Percentiles rank a stretch among this genome's conserved stretches.
phyloP scores from a whole-genome alignment of 2,329 filamentous ascomycete genomes.

The Setomelanomma holmii region DNA sequence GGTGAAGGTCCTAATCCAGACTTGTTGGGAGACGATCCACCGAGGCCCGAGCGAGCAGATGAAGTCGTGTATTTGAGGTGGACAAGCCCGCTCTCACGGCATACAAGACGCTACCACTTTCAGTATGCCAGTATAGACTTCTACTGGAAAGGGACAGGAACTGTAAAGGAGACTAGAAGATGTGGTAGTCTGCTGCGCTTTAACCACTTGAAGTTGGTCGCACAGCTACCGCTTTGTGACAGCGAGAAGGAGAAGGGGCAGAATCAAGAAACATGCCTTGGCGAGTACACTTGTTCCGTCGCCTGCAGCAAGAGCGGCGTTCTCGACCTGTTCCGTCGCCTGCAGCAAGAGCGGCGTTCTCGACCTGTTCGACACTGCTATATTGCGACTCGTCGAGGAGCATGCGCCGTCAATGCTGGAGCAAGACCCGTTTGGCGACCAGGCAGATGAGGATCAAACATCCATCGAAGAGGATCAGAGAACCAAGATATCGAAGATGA shows the following conservation, averaged over 20 bases:
- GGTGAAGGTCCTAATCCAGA: slow-evolving; percentile 23
- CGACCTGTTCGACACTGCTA: slow-evolving; percentile 32
- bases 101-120: slow-evolving; percentile 41
- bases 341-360: slow-evolving; percentile 34
- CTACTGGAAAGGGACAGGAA: slow-evolving; percentile 45
- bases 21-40: slow-evolving; percentile 1
- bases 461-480: background rate
- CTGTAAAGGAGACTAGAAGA: slow-evolving; percentile 25
- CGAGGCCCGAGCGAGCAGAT: slow-evolving; percentile 14
- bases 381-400: slow-evolving; percentile 25
- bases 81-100: slow-evolving; percentile 30
- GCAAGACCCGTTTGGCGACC: background rate
- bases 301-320: slow-evolving; percentile 33
- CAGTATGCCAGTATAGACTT: slow-evolving; percentile 36
- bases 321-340: slow-evolving; percentile 33
- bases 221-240: slow-evolving; percentile 13
- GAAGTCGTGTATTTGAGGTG: slow-evolving; percentile 35
- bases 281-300: slow-evolving; percentile 37
- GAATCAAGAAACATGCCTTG: slow-evolving; percentile 32
- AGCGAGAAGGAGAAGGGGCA: background rate
- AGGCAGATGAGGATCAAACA: slow-evolving; percentile 3
- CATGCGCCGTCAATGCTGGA: slow-evolving; percentile 8
- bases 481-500: slow-evolving; percentile 16
- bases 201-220: slow-evolving; percentile 44
- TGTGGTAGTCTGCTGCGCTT: slow-evolving; percentile 33